Evolutionary conservation across 225 moss, liverwort and hornwort genomes (phyloP).

Genomic region (Anthoceros angustus): DNA sequence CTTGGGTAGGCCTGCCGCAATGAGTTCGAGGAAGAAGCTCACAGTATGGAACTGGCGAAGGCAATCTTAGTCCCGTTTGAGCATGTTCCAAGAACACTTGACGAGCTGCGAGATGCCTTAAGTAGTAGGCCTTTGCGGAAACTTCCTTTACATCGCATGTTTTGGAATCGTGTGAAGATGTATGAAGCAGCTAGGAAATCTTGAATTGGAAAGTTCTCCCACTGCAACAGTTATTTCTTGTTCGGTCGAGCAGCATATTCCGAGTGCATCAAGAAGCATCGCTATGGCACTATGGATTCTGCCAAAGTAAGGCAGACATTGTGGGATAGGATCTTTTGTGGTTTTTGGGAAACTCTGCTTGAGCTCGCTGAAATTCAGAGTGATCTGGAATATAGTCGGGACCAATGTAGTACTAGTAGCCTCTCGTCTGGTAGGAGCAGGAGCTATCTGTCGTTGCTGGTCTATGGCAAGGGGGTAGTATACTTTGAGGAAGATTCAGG

Average conservation of each 20-base stretch:
- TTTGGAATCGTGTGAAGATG: background rate
- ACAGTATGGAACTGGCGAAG: background rate
- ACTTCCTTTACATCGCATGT: background rate
- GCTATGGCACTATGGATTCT: background rate
- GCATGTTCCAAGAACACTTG: background rate
- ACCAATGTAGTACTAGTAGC: background rate
- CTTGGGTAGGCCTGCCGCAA: no score
- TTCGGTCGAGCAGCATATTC: background rate
- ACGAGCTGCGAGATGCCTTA: background rate
- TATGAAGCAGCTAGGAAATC: background rate
- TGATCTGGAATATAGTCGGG: background rate
- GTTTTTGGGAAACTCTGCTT: background rate
- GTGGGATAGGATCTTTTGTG: background rate
- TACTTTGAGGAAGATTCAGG: background rate
- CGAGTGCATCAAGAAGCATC: background rate
- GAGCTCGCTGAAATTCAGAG: background rate
- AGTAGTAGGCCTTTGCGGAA: background rate
- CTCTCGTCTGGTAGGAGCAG: background rate
- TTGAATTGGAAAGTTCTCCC: slow-evolving; percentile 1
- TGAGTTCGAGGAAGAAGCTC: slow-evolving; percentile 1
- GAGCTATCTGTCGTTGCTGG: background rate
- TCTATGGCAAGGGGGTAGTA: background rate
- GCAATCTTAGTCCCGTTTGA: slow-evolving; percentile 4
- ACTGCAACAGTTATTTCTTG: background rate
- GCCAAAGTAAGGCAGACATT: background rate